Evolutionary conservation across 306 rosid species (phyloP).

Genomic region (Prunus mira): DNA sequence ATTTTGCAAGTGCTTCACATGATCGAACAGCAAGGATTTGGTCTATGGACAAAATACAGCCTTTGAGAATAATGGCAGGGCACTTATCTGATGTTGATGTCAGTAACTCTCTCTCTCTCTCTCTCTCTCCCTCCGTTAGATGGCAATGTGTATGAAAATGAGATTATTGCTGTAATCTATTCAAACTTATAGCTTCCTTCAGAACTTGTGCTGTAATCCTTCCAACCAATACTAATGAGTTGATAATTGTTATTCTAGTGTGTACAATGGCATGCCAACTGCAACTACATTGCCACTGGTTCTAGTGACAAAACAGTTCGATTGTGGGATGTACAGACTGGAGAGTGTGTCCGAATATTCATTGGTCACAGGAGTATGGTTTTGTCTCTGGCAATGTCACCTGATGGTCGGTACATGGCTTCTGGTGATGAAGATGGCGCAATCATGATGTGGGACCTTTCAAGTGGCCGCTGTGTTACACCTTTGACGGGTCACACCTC

Average conservation of each 20-base stretch:
- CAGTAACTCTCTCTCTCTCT: conserved; percentile 39
- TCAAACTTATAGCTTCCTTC: background rate
- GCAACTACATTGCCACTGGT: conserved; percentile 98
- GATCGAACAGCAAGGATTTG: conserved; percentile 98
- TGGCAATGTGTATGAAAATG: too few species aligned
- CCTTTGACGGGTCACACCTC: conserved; percentile 91
- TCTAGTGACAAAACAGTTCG: conserved; percentile 96
- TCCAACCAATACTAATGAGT: conserved; percentile 15
- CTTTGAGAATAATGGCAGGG: conserved; percentile 93
- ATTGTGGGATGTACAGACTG: conserved; percentile 94
- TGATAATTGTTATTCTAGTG: conserved; percentile 43
- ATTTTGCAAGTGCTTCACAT: conserved; percentile 95
- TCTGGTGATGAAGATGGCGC: conserved; percentile 96
- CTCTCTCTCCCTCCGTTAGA: background rate
- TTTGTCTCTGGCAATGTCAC: conserved; percentile 86
- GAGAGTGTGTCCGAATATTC: conserved; percentile 92
- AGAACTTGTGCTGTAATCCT: background rate
- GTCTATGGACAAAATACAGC: conserved; percentile 94
- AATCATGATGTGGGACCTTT: conserved; percentile 98
- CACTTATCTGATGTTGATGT: conserved; percentile 98
- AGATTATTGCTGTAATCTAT: too few species aligned
- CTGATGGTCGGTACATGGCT: conserved; percentile 94
- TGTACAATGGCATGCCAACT: conserved; percentile 98
- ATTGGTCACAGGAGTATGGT: conserved; percentile 97
- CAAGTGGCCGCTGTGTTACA: conserved; percentile 77